Evolutionary conservation across 2,329 filamentous ascomycete species (phyloP), one percentile per base, ranked within the genome.

Genomic region (Fusarium veterinarium): DNA sequence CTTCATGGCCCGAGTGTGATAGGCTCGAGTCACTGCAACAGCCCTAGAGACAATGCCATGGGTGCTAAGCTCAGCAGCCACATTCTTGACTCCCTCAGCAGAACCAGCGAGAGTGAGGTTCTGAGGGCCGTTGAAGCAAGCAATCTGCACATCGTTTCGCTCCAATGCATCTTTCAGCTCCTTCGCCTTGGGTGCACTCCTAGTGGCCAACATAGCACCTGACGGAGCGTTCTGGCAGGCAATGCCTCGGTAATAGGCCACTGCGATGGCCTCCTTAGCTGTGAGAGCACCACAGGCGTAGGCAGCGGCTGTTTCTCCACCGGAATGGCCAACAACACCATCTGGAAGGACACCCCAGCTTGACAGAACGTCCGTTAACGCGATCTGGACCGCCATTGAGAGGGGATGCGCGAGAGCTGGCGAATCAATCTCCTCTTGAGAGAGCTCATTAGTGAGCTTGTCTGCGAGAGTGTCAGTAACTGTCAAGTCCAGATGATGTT

Each of bases 61-160:
- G 17, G 35, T 59, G 33, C 25, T 56, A 6, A 75, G 69, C 48
- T 75, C 73, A 31, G 46, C 28, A 9, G 73, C 55, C 16, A 75
- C 46, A 8, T 68, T 75, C 55, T 71, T 57, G 38, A 76, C 40
- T 17, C 71, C 73, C 23, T 75, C 73, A 8, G 51, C 56, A 46
- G 73, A 52, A 4, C 73, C 73, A 8, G 73, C 73, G 13, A 75
- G 73, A 14, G 73, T 76, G 3, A 75, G 52, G 7, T 75, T 75
- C 55, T 75, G 62, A 31, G 73, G 73, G 23, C 73, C 73, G 13
- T 75, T 75, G 60, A 75, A 76, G 42, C 73, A 75, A 0, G 73
- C 68, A 66, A 75, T 76, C 41, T 75, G 73, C 35, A 75, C 73
- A 42, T 71, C 58, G 9, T 75, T 55, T 53, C 60, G 51, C 35